Evolutionary conservation across 73 alveolate species (phyloP).

Genomic region (Paraurostyla sp.): DNA sequence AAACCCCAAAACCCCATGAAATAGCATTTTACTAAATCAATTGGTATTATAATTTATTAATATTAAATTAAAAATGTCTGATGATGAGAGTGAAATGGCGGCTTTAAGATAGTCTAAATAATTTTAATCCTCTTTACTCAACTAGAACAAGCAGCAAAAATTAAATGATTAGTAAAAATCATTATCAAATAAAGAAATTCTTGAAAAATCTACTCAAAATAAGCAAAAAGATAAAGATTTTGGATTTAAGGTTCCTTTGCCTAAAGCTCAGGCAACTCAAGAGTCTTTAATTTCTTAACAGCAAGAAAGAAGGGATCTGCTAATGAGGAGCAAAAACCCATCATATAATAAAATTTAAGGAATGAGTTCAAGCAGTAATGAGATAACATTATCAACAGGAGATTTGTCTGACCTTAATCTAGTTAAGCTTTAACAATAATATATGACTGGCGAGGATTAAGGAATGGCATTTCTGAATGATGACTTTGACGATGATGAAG

Average conservation of each 20-base stretch:
- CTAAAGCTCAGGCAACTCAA: neutral
- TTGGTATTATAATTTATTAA: neutral
- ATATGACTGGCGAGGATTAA: neutral
- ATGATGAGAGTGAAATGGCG: constrained; percentile 63
- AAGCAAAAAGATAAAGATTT: neutral
- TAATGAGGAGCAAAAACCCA: constrained; percentile 2
- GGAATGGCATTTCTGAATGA: neutral
- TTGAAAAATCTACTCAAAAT: neutral
- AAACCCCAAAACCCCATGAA: constrained; percentile 18
- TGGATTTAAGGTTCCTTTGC: constrained; percentile 21
- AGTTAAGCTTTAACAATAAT: neutral
- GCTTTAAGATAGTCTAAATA: constrained; percentile 29
- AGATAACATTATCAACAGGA: neutral
- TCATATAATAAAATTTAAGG: neutral
- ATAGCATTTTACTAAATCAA: no score
- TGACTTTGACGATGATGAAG: constrained; percentile 30
- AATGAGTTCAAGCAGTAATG: neutral
- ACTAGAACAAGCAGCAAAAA: neutral
- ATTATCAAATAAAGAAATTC: neutral
- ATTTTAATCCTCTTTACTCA: neutral
- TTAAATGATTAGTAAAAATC: no score
- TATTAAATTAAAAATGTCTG: constrained; percentile 40
- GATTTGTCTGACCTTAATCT: constrained; percentile 8
- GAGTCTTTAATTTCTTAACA: constrained; percentile 14
- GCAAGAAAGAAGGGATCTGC: neutral